Percentiles rank a stretch among this genome's conserved stretches.
These are phyloP conservation scores for Lipomyces kockii DNA, from an alignment of 805 yeast genomes.

Conservation along the genomic window DNA sequence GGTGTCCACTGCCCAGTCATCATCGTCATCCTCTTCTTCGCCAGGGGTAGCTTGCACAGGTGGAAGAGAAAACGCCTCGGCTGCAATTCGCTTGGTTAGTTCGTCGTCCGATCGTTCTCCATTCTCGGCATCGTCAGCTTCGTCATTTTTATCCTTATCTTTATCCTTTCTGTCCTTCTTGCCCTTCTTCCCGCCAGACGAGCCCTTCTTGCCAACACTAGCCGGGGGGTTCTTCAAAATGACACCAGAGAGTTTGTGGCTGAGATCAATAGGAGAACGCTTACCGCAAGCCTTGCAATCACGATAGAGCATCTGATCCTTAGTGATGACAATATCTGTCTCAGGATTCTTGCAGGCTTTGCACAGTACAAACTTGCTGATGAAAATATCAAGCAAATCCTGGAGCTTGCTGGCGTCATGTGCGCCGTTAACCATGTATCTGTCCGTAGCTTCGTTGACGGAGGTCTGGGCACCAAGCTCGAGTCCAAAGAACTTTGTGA, in stretches of 20 bases:
- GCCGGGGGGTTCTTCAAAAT: slow-evolving; percentile 85
- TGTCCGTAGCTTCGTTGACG: slow-evolving; percentile 75
- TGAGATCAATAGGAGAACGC: slow-evolving; percentile 78
- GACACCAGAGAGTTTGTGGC: slow-evolving; percentile 84
- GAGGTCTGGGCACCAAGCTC: slow-evolving; percentile 97
- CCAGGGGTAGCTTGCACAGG: slow-evolving; percentile 46
- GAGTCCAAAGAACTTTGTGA: slow-evolving; percentile 92
- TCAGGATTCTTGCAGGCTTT: slow-evolving; percentile 96
- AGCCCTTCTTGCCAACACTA: slow-evolving; percentile 51
- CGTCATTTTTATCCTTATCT: slow-evolving; percentile 76
- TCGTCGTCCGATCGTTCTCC: slow-evolving; percentile 61
- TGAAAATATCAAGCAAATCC: slow-evolving; percentile 93
- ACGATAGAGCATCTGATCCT: slow-evolving; percentile 73
- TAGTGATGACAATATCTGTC: slow-evolving; percentile 83
- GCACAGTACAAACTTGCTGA: slow-evolving; percentile 89
- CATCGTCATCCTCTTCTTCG: slow-evolving; percentile 71
- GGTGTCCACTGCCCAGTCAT: slow-evolving; percentile 97
- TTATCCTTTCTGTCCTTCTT: slow-evolving; percentile 20
- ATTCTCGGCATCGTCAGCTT: slow-evolving; percentile 45
- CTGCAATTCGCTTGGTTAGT: slow-evolving; percentile 75
- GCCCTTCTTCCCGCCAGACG: slow-evolving; percentile 58
- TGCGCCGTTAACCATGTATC: slow-evolving; percentile 91
- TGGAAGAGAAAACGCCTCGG: slow-evolving; percentile 75
- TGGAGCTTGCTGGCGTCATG: slow-evolving; percentile 90
- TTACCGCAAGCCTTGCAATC: slow-evolving; percentile 99